Evolutionary conservation across 805 yeast genomes (phyloP), one percentile per base, ranked within the genome.

Genomic region (Scheffersomyces ergatensis): DNA sequence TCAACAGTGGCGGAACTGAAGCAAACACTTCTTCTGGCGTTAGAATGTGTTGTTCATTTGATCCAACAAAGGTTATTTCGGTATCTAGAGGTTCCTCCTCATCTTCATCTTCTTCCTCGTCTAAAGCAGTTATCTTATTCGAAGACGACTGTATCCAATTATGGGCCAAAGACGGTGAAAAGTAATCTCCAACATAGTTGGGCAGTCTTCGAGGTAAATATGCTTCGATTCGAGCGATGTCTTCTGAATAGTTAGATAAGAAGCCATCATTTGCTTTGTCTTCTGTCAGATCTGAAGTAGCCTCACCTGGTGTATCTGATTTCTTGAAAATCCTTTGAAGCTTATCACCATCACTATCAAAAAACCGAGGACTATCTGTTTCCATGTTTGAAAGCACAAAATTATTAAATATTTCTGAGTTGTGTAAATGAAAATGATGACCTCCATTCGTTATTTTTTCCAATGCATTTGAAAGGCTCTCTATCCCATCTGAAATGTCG

Each of bases 171-270:
- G 26, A 16, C 19, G 30, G 31, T 2, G 39, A 26, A 12, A 32
- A 13, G 16, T 14, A 2, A 13, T 17, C 38, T 12, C 21, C 31
- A n/a, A 17, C 29, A 11, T 23, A 17, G 5, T 26, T n/a, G 11
- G 33, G 19, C 38, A 37, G 38, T 25, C 42, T 33, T 29, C 31
- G 31, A 3, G 42, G 60, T 27, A 52, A 14, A 38, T 51, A 57
- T 4, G 53, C 43, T 33, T 67, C 66, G 12, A 66, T 60, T 37
- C 55, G 57, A 4, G 55, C 58, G 16, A 71, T 47, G 48, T 71
- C 77, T 12, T 58, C 59, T 0, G 73, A 51, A 43, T 69, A 72
- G 34, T 64, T 62, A 14, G 34, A 21, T 5, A 50, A 29, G 17
- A 41, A 44, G 2, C 36, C 42, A 14, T 4, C 5, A 14, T 31